phyloP scores from a whole-genome alignment of 2,329 filamentous ascomycete genomes.

The Nannizzia gypsea region DNA sequence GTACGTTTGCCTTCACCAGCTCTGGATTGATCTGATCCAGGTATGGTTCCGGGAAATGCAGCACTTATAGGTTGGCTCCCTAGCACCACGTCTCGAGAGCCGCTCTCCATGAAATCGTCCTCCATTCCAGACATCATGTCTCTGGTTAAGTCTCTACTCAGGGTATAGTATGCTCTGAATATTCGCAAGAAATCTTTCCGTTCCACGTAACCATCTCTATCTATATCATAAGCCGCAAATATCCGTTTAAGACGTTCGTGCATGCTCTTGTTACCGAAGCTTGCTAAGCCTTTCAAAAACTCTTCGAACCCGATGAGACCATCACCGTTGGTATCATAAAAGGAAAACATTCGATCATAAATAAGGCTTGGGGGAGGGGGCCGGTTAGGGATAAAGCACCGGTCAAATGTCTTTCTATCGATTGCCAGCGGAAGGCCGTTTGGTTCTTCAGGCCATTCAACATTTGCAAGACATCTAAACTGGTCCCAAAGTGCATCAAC shows the following conservation, averaged over 20 bases:
- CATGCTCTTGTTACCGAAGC: conserved; percentile 45
- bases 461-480: conserved; percentile 85
- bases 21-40: conserved; percentile 49
- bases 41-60: conserved; percentile 58
- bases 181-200: conserved; percentile 81
- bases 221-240: conserved; percentile 83
- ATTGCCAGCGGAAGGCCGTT: conserved; percentile 69
- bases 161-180: conserved; percentile 81
- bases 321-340: conserved; percentile 86
- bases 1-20: conserved; percentile 56
- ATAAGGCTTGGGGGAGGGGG: conserved; percentile 76
- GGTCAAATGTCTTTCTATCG: conserved; percentile 84
- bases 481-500: conserved; percentile 93
- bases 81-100: conserved; percentile 63
- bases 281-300: conserved; percentile 71
- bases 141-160: conserved; percentile 78
- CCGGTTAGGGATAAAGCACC: conserved; percentile 73
- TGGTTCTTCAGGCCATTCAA: conserved; percentile 71
- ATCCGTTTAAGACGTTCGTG: conserved; percentile 59
- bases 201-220: conserved; percentile 73
- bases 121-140: conserved; percentile 70
- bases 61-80: conserved; percentile 69
- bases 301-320: conserved; percentile 85
- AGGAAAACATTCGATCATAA: conserved; percentile 91
- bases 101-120: conserved; percentile 62